phyloP scores from a whole-genome alignment of 148 eudicot genomes.

The Mesembryanthemum crystallinum region DNA sequence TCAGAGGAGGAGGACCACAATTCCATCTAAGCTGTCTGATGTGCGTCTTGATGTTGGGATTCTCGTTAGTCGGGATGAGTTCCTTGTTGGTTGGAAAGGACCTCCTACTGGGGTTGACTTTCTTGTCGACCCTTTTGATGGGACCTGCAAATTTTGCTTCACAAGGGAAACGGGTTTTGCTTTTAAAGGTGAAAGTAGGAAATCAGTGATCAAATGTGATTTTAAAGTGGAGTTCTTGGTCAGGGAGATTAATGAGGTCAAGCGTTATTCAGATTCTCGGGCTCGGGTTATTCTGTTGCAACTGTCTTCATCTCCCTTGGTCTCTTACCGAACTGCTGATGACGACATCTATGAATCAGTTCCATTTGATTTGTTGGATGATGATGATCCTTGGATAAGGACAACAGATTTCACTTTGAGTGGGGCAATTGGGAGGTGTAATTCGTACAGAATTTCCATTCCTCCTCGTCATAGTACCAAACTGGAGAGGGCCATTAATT shows the following conservation, averaged over 20 bases:
- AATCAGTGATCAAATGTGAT: slow-evolving; percentile 59
- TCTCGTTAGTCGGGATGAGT: slow-evolving; percentile 46
- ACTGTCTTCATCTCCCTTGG: slow-evolving; percentile 61
- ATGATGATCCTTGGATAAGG: slow-evolving; percentile 95
- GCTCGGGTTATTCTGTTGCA: slow-evolving; percentile 51
- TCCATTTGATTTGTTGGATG: slow-evolving; percentile 74
- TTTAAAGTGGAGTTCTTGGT: slow-evolving; percentile 66
- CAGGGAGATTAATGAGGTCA: slow-evolving; percentile 59
- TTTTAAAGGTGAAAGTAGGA: slow-evolving; percentile 37
- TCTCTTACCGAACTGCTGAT: slow-evolving; percentile 80
- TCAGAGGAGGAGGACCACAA: slow-evolving; percentile 48
- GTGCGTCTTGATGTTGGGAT: slow-evolving; percentile 58
- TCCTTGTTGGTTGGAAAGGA: slow-evolving; percentile 74
- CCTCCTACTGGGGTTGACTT: slow-evolving; percentile 56
- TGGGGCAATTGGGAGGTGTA: slow-evolving; percentile 77
- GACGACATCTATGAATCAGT: slow-evolving; percentile 66
- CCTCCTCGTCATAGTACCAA: slow-evolving; percentile 57
- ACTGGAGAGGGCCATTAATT: slow-evolving; percentile 48
- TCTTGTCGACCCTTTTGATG: slow-evolving; percentile 74
- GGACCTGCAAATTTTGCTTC: slow-evolving; percentile 56
- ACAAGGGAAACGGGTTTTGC: slow-evolving; percentile 53
- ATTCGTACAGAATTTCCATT: slow-evolving; percentile 46
- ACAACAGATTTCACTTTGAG: slow-evolving; percentile 68
- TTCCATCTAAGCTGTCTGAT: slow-evolving; percentile 51
- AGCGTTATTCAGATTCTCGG: slow-evolving; percentile 32